Conservation (phyloP, 768 basidiomycete genomes). For the Amanita jacksonii region DNA sequence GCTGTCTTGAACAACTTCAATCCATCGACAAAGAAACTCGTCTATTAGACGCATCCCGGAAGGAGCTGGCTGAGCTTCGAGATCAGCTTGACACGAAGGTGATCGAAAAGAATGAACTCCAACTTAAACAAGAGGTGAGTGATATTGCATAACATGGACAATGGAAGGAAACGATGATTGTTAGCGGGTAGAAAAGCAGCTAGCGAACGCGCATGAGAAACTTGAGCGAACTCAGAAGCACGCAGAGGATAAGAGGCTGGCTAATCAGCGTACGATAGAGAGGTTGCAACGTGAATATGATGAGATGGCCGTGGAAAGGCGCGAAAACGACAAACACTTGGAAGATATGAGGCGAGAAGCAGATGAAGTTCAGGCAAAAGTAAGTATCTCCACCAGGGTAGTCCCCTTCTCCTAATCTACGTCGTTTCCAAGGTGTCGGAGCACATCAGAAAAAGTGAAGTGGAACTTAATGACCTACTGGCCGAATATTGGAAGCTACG, state of each 20-base stretch:
- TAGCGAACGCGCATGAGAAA: slow-evolving; percentile 75
- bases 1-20: slow-evolving; percentile 69
- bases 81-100: slow-evolving; percentile 63
- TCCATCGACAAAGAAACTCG: slow-evolving; percentile 59
- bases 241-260: slow-evolving; percentile 67
- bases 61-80: slow-evolving; percentile 58
- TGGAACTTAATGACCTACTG: slow-evolving; percentile 72
- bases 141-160: not conserved
- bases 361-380: slow-evolving; percentile 58
- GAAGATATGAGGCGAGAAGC: slow-evolving; percentile 70
- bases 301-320: slow-evolving; percentile 64
- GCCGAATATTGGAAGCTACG: slow-evolving; percentile 77
- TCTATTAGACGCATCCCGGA: slow-evolving; percentile 53
- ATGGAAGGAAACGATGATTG: not conserved
- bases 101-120: slow-evolving; percentile 65
- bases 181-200: slow-evolving; percentile 75
- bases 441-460: slow-evolving; percentile 64
- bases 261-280: slow-evolving; percentile 68
- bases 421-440: slow-evolving; percentile 53
- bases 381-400: slow-evolving; percentile 15
- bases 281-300: slow-evolving; percentile 72
- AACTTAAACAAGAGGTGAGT: slow-evolving; percentile 57
- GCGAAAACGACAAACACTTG: slow-evolving; percentile 70
- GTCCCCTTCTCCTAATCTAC: not conserved
- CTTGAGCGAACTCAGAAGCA: slow-evolving; percentile 70